Percentiles rank a stretch among this genome's conserved stretches.
Conservation (phyloP, 2,329 filamentous ascomycete genomes). For the Xylaria polymorpha region DNA sequence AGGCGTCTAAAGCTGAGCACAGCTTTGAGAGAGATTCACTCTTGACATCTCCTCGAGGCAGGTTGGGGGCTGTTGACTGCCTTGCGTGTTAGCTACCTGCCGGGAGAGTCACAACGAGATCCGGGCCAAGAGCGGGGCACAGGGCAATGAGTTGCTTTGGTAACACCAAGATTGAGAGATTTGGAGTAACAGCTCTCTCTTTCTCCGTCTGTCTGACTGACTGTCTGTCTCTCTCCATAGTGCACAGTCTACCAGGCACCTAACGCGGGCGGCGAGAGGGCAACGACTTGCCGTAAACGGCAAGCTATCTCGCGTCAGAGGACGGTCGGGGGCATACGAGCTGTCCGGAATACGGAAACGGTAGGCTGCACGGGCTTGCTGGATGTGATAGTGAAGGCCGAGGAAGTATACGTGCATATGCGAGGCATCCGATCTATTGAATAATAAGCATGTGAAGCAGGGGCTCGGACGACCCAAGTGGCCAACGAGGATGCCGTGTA, state of each 20-base stretch:
- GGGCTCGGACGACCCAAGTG: conserved; percentile 35
- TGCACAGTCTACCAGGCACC: conserved; percentile 3
- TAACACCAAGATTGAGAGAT: conserved; percentile 28
- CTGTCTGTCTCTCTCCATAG: not conserved
- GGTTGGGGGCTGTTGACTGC: conserved; percentile 7
- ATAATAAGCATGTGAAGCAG: conserved; percentile 31
- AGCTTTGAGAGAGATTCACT: not conserved
- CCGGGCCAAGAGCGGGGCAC: conserved; percentile 15
- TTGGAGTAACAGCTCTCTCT: conserved; percentile 23
- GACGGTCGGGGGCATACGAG: conserved; percentile 2
- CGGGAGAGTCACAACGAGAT: conserved; percentile 13
- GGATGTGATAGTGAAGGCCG: conserved; percentile 29
- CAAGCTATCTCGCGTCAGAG: conserved; percentile 15
- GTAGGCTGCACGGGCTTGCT: conserved; percentile 20
- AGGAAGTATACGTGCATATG: conserved; percentile 34
- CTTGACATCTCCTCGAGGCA: not conserved
- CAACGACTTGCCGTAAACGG: conserved; percentile 30
- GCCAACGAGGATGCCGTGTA: conserved; percentile 31
- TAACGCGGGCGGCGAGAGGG: not conserved
- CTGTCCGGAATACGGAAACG: conserved; percentile 32
- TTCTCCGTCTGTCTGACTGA: too few relatives aligned
- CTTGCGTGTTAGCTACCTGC: conserved; percentile 13
- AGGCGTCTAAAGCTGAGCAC: not conserved
- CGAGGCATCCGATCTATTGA: conserved; percentile 38
- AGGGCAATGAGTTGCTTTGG: conserved; percentile 14